These are phyloP conservation scores for Lachancea mirantina DNA, from an alignment of 805 yeast genomes.

Conservation along the genomic window DNA sequence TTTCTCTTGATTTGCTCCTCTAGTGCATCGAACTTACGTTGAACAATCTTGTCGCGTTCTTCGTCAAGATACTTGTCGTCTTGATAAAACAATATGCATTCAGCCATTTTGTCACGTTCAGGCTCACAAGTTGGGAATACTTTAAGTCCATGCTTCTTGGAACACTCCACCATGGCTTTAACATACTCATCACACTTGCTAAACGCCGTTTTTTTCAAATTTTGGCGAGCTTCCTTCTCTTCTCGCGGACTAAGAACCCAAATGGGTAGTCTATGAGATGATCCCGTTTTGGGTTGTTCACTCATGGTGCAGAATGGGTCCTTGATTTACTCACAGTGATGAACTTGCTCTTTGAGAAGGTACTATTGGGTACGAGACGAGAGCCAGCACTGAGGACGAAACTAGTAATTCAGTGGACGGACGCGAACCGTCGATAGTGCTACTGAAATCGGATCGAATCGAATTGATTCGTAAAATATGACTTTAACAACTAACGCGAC, in stretches of 20 bases:
- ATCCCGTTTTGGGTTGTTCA: slow-evolving; percentile 14
- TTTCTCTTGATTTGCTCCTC: slow-evolving; percentile 21
- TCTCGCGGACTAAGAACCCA: slow-evolving; percentile 76
- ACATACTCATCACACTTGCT: slow-evolving; percentile 62
- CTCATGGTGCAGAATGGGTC: no score
- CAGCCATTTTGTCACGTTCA: slow-evolving; percentile 51
- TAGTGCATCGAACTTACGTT: slow-evolving; percentile 43
- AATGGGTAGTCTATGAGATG: slow-evolving; percentile 44
- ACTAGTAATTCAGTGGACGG: no score
- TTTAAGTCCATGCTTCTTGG: slow-evolving; percentile 53
- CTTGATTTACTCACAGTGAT: no score
- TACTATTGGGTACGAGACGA: no score
- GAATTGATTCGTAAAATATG: no score
- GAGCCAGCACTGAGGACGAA: no score
- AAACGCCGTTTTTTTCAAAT: slow-evolving; percentile 64
- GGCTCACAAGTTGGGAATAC: slow-evolving; percentile 60
- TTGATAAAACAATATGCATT: slow-evolving; percentile 57
- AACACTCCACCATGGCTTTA: slow-evolving; percentile 58
- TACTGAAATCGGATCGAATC: no score
- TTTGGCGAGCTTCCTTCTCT: slow-evolving; percentile 62
- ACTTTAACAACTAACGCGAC: no score
- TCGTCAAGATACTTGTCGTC: slow-evolving; percentile 57
- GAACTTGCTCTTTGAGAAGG: no score
- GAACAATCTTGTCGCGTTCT: slow-evolving; percentile 58
- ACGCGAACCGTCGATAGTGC: no score